Evolutionary conservation across 257 asterid species (phyloP).

Genomic region (Solanum piurae): DNA sequence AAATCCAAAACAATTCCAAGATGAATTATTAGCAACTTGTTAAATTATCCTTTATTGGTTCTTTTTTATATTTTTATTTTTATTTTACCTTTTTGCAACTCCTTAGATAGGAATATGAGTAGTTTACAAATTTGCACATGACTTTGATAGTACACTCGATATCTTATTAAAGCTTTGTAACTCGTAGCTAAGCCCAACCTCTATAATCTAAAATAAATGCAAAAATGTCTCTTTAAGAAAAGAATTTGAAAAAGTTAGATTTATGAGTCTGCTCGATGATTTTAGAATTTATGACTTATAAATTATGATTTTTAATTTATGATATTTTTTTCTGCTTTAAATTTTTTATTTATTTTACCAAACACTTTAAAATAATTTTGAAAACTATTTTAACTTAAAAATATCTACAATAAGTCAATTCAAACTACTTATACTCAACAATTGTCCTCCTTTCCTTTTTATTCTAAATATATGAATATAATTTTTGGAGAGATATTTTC

Average conservation of each 20-base stretch:
- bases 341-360: too few species aligned
- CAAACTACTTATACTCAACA: too few species aligned
- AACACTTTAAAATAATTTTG: too few species aligned
- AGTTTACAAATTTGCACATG: background rate
- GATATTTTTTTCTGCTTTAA: too few species aligned
- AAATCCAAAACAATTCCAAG: slow-evolving; percentile 30
- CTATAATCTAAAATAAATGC: too few species aligned
- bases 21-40: slow-evolving; percentile 1
- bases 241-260: background rate
- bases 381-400: too few species aligned
- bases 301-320: too few species aligned
- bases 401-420: too few species aligned
- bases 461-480: too few species aligned
- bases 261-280: background rate
- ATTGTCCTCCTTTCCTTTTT: too few species aligned
- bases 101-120: background rate
- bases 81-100: background rate
- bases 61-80: background rate
- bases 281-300: too few species aligned
- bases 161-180: background rate
- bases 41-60: background rate
- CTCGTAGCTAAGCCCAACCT: background rate
- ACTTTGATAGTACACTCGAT: background rate
- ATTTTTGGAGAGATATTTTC: too few species aligned
- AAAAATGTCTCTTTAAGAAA: background rate